phyloP scores from a whole-genome alignment of 2,329 filamentous ascomycete species.

The Colletotrichum filicis region DNA sequence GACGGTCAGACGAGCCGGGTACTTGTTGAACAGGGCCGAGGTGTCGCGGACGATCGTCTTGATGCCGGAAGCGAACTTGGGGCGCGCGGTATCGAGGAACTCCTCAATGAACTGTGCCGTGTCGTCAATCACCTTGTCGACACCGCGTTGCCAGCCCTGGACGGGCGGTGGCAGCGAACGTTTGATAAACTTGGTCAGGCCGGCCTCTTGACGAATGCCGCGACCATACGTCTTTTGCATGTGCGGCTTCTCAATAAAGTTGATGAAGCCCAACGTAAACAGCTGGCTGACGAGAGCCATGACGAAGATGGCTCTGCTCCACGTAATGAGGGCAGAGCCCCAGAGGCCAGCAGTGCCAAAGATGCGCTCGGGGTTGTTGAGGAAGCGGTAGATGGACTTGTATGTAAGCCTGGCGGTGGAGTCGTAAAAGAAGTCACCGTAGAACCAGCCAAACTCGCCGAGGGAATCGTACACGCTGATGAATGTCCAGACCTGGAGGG shows the following conservation, averaged over 20 bases:
- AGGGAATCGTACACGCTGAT: constrained; percentile 94
- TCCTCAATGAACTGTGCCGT: constrained; percentile 92
- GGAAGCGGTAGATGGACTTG: constrained; percentile 95
- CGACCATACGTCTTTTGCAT: constrained; percentile 98
- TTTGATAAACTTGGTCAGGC: constrained; percentile 90
- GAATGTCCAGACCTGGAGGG: constrained; percentile 92
- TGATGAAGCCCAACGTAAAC: constrained; percentile 86
- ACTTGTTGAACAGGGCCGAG: constrained; percentile 86
- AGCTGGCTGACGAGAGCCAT: constrained; percentile 88
- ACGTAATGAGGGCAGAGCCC: constrained; percentile 93
- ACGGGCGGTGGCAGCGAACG: constrained; percentile 86
- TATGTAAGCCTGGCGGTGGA: constrained; percentile 90
- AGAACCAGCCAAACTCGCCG: constrained; percentile 99
- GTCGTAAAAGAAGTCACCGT: constrained; percentile 98
- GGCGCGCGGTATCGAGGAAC: constrained; percentile 84
- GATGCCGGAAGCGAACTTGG: constrained; percentile 87
- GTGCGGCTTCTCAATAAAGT: constrained; percentile 93
- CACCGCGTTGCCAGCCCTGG: constrained; percentile 83
- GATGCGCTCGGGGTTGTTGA: constrained; percentile 97
- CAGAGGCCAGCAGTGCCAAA: constrained; percentile 95
- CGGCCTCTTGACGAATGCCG: constrained; percentile 85
- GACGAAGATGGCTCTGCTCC: constrained; percentile 86
- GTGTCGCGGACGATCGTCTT: constrained; percentile 90
- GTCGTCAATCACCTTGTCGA: constrained; percentile 88
- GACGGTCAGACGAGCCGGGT: constrained; percentile 86